Percentiles rank a stretch among this genome's conserved stretches.
These are phyloP conservation scores for Podaxis sp. DNA, from an alignment of 768 basidiomycete genomes.

Conservation along the genomic window DNA sequence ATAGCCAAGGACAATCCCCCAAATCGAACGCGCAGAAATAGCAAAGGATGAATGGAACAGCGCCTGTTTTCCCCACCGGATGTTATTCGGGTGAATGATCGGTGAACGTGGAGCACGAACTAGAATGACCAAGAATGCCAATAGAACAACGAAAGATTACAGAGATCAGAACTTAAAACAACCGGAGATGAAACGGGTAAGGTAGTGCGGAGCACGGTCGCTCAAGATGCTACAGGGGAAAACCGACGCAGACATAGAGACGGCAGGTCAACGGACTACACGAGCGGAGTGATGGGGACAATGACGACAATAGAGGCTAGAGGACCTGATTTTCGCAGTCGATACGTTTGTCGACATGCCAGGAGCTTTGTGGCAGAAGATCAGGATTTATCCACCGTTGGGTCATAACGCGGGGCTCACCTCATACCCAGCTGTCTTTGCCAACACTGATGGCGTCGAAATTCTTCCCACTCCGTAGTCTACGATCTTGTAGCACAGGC, in stretches of 20 bases:
- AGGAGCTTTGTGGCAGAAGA: conserved; percentile 22
- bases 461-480: conserved; percentile 80
- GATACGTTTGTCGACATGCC: conserved; percentile 20
- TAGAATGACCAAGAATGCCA: conserved; percentile 9
- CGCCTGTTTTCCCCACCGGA: conserved; percentile 3
- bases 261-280: not conserved
- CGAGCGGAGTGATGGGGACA: conserved; percentile 15
- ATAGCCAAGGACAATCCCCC: conserved; percentile 10
- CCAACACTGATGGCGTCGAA: conserved; percentile 81
- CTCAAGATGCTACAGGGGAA: conserved; percentile 19
- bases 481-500: conserved; percentile 64
- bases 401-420: conserved; percentile 29
- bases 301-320: conserved; percentile 15
- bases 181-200: conserved; percentile 14
- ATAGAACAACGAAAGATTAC: conserved; percentile 11
- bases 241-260: conserved; percentile 13
- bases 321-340: conserved; percentile 19
- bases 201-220: conserved; percentile 7
- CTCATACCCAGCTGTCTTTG: conserved; percentile 72
- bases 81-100: not conserved
- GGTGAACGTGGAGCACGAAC: conserved; percentile 8
- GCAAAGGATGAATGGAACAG: conserved; percentile 5
- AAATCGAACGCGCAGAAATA: conserved; percentile 4
- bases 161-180: conserved; percentile 11
- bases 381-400: conserved; percentile 42